phyloP scores from a whole-genome alignment of 768 basidiomycete species.

The Mycena maculata region DNA sequence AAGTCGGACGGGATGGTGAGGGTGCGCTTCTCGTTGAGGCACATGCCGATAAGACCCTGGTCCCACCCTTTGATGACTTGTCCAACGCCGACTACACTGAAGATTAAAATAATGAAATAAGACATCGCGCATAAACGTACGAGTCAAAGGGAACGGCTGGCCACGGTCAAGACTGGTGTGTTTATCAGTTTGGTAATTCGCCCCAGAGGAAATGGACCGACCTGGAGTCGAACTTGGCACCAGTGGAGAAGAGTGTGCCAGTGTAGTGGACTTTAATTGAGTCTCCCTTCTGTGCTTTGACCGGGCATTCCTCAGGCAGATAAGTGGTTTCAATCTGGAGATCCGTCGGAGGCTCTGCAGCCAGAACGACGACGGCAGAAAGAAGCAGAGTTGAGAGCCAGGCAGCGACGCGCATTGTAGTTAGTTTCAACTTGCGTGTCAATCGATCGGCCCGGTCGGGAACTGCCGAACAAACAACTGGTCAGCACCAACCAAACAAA shows the following conservation, averaged over 20 bases:
- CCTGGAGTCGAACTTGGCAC: constrained; percentile 93
- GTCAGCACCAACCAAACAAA: no score
- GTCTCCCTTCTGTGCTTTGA: constrained; percentile 71
- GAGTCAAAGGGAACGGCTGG: constrained; percentile 79
- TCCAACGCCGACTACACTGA: constrained; percentile 74
- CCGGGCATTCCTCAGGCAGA: constrained; percentile 65
- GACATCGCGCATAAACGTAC: constrained; percentile 54
- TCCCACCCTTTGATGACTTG: constrained; percentile 93
- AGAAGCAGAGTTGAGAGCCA: constrained; percentile 60
- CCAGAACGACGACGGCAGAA: constrained; percentile 59
- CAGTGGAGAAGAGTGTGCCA: constrained; percentile 80
- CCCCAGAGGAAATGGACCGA: constrained; percentile 37
- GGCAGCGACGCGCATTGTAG: constrained; percentile 64
- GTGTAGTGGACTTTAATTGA: constrained; percentile 85
- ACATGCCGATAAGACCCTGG: constrained; percentile 85
- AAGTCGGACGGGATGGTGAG: constrained; percentile 84
- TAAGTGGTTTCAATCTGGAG: constrained; percentile 73
- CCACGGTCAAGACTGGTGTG: constrained; percentile 74
- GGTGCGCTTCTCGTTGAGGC: constrained; percentile 86
- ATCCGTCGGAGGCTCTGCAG: constrained; percentile 61
- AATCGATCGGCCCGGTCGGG: no score
- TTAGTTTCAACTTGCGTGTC: background rate
- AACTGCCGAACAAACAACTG: no score
- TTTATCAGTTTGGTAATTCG: background rate
- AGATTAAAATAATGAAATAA: background rate